Percentiles rank a stretch among this genome's conserved stretches.
These are phyloP conservation scores for Lithocarpus polystachyus DNA, from an alignment of 306 rosid genomes.

Conservation along the genomic window DNA sequence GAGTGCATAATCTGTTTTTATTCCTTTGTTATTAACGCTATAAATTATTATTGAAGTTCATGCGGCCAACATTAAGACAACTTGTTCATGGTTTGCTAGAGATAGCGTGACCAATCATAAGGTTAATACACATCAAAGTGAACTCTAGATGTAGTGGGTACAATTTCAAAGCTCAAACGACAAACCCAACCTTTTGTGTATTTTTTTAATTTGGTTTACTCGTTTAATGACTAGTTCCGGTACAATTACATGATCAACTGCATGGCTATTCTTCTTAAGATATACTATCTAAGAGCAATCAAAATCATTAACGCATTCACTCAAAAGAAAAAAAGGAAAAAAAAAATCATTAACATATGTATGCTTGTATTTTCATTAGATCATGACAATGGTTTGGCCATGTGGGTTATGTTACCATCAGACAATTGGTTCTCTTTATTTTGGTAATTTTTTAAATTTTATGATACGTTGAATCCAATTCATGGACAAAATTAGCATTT, in stretches of 20 bases:
- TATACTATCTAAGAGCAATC: neutral
- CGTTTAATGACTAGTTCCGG: neutral
- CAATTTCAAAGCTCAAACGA: neutral
- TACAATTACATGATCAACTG: neutral
- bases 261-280: neutral
- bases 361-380: too few species aligned
- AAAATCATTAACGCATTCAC: neutral
- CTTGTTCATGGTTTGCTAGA: neutral
- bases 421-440: too few species aligned
- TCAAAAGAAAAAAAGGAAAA: too few species aligned
- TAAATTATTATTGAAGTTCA: constrained; percentile 4
- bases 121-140: neutral
- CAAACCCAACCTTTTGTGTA: neutral
- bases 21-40: neutral
- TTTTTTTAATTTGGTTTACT: neutral
- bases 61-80: neutral
- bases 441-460: too few species aligned
- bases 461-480: too few species aligned
- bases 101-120: neutral
- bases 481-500: too few species aligned
- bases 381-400: too few species aligned
- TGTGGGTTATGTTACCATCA: too few species aligned
- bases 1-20: constrained; percentile 3
- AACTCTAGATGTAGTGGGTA: neutral
- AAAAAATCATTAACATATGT: too few species aligned